Conservation (phyloP, 192 early-diverging fungal genomes). For the Diversispora epigaea region DNA sequence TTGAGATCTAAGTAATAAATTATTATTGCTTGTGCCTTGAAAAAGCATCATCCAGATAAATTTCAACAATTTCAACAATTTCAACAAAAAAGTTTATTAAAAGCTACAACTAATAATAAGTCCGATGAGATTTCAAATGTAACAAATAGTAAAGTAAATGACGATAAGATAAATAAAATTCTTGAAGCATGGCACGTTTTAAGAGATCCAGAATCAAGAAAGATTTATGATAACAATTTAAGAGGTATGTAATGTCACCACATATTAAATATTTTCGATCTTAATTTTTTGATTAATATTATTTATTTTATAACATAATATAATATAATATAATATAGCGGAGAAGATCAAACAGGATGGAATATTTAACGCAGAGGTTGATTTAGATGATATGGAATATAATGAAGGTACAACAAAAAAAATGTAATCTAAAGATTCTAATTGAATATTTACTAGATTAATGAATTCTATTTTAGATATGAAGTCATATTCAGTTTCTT, state of each 20-base stretch:
- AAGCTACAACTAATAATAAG: neutral
- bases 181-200: slow-evolving; percentile 60
- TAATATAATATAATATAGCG: slow-evolving; percentile 15
- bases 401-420: slow-evolving; percentile 47
- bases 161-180: slow-evolving; percentile 40
- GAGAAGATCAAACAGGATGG: slow-evolving; percentile 44
- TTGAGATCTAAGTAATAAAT: neutral
- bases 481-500: slow-evolving; percentile 50
- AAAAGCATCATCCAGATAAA: slow-evolving; percentile 34
- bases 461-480: slow-evolving; percentile 26
- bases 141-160: neutral
- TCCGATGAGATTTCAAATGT: neutral
- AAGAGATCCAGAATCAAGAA: slow-evolving; percentile 42
- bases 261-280: neutral
- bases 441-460: neutral
- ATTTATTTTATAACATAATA: neutral
- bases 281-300: neutral
- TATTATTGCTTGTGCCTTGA: neutral
- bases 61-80: neutral
- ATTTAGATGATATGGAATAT: slow-evolving; percentile 81
- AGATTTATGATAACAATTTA: slow-evolving; percentile 53
- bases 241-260: slow-evolving; percentile 34
- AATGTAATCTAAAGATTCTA: neutral
- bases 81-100: no score
- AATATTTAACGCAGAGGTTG: slow-evolving; percentile 70